Percentiles rank a stretch among this genome's conserved stretches.
phyloP scores from a whole-genome alignment of 352 stramenopile genomes.

The Lagenidium giganteum region DNA sequence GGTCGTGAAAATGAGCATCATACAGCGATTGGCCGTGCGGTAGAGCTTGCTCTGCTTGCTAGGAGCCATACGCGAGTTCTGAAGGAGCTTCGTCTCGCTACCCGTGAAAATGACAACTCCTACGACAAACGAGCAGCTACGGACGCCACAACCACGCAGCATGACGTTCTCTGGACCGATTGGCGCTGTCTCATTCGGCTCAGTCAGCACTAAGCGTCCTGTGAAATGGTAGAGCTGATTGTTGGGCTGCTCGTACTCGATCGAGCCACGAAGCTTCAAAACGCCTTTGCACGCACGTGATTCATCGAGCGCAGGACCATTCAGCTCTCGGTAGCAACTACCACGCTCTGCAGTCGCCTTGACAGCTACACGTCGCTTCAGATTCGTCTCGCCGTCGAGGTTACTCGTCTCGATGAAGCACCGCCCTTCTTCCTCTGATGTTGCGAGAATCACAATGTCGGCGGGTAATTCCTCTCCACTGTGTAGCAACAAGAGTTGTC shows the following conservation, averaged over 20 bases:
- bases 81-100: constrained; percentile 82
- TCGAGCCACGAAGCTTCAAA: constrained; percentile 24
- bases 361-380: constrained; percentile 67
- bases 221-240: constrained; percentile 77
- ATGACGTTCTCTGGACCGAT: constrained; percentile 85
- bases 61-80: constrained; percentile 63
- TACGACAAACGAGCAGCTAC: constrained; percentile 93
- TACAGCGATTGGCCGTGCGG: constrained; percentile 72
- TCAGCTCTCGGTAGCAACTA: no score
- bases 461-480: constrained; percentile 86
- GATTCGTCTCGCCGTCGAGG: constrained; percentile 86
- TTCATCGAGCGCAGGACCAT: constrained; percentile 23
- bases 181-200: constrained; percentile 16
- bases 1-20: constrained; percentile 67
- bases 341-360: constrained; percentile 30
- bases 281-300: constrained; percentile 21
- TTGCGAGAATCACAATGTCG: constrained; percentile 84
- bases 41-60: constrained; percentile 86
- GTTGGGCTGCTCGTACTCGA: constrained; percentile 80
- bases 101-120: constrained; percentile 93
- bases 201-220: constrained; percentile 36
- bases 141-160: constrained; percentile 88
- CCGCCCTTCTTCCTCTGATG: constrained; percentile 56
- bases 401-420: constrained; percentile 87
- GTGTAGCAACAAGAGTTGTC: constrained; percentile 66